Conservation (phyloP, 306 rosid species). For the Glycine soja region DNA sequence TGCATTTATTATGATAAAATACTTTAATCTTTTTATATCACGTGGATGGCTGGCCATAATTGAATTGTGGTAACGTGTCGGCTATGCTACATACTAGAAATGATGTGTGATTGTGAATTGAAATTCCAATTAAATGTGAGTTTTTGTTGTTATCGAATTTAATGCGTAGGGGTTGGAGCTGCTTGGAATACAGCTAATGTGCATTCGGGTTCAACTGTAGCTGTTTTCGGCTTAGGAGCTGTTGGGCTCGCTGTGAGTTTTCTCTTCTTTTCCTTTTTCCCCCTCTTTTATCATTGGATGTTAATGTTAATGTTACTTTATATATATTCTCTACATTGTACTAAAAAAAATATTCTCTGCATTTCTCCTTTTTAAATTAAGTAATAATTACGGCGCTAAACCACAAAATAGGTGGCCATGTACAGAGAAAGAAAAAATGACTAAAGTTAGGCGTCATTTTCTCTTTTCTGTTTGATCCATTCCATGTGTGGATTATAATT, state of each 20-base stretch:
- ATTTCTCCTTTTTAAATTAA: too few species aligned
- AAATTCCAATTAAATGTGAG: not conserved
- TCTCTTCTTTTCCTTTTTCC: not conserved
- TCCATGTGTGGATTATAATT: not conserved
- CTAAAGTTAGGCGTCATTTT: too few species aligned
- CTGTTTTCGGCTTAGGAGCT: conserved; percentile 80
- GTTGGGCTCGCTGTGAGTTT: conserved; percentile 84
- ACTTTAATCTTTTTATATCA: too few species aligned
- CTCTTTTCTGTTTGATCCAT: too few species aligned
- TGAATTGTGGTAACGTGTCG: not conserved
- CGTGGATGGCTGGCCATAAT: not conserved
- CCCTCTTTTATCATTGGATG: too few species aligned
- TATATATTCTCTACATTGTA: too few species aligned
- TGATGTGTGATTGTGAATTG: conserved; percentile 12
- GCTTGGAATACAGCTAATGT: conserved; percentile 89
- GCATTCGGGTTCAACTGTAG: conserved; percentile 63
- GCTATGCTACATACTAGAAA: too few species aligned
- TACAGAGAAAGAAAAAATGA: too few species aligned
- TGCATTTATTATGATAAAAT: too few species aligned
- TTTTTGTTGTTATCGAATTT: not conserved
- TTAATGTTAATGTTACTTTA: too few species aligned
- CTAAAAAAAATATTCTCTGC: too few species aligned
- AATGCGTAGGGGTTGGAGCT: conserved; percentile 76
- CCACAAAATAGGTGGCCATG: not conserved
- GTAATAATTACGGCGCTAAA: not conserved